Conservation (phyloP, 2,329 filamentous ascomycete species). For the Aspergillus luchuensis region DNA sequence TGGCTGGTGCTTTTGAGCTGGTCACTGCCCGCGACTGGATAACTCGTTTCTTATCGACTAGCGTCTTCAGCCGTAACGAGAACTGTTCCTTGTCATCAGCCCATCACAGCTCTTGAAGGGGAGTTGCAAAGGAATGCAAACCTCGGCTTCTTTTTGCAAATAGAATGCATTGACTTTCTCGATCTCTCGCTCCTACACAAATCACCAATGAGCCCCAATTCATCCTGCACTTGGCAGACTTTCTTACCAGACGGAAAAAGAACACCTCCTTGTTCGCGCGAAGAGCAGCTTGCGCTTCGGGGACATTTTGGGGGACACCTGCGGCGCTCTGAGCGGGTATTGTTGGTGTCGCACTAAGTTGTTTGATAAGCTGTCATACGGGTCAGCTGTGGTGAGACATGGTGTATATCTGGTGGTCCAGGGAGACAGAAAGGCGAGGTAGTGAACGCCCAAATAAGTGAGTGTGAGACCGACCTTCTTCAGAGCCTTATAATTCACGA, state of each 20-base stretch:
- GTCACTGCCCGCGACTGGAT: conserved; percentile 76
- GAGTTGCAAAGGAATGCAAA: conserved; percentile 47
- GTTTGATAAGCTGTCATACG: conserved; percentile 84
- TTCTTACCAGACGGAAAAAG: conserved; percentile 88
- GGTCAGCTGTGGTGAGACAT: conserved; percentile 23
- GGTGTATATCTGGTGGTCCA: background rate
- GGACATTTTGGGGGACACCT: conserved; percentile 43
- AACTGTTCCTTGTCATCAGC: conserved; percentile 58
- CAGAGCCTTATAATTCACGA: conserved; percentile 98
- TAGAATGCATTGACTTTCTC: conserved; percentile 99
- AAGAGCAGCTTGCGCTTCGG: conserved; percentile 82
- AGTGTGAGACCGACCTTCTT: conserved; percentile 73
- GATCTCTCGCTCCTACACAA: conserved; percentile 81
- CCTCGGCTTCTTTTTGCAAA: conserved; percentile 95
- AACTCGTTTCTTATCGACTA: conserved; percentile 92
- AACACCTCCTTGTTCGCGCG: conserved; percentile 98
- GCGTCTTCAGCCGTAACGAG: conserved; percentile 85
- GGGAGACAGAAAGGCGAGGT: background rate
- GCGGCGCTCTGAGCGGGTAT: conserved; percentile 73
- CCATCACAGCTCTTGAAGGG: background rate
- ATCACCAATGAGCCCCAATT: conserved; percentile 8
- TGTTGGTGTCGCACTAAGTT: conserved; percentile 87
- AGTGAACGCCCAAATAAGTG: conserved; percentile 1
- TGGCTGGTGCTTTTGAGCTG: conserved; percentile 82
- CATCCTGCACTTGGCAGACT: background rate